Base-by-base conservation (phyloP, 2,329 filamentous ascomycete species). In the Phialophora verrucosa region DNA sequence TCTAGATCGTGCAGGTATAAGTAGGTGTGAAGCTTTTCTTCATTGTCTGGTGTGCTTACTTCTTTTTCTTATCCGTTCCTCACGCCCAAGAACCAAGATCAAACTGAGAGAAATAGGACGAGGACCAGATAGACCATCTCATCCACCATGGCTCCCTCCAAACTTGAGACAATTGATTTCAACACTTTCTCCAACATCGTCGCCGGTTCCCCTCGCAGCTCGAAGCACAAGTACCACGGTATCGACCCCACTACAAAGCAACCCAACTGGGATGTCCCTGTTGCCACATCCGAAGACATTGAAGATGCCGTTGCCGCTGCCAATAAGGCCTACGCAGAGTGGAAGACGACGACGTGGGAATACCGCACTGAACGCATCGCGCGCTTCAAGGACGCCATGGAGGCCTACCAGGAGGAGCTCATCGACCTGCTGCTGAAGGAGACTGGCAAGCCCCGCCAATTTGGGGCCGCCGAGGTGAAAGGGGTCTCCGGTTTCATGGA, bases 221-320 rank as follows among this genome's bases (percentile, higher is more conserved):
- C 76, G 57, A 69, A 76, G 27, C 72, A 74, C 4, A 74, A 72
- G 1, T 75, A 80, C 67, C 75, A 78, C 31, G 79, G 80, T 25
- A 75, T 78, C 65, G 80, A 84, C 70, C 82, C 82, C 7, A 78
- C 81, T 57, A 83, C 79, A 25, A 80, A 80, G 62, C 75, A 81
- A 57, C 71, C 73, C 11, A 77, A 83, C 55, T 82, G 80, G 75
- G 77, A 82, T 5, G 81, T 80, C 12, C 84, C 84, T 6, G 71
- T 81, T 14, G 79, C 81, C 3, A 76, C 77, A 1, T 60, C 75
- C 3, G 67, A 76, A 17, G 81, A 83, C 71, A 76, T 84, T 6
- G 78, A 84, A 56, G 76, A 80, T 65, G 81, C 82, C 42, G 82
- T 85, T 10, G 69, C 73, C 3, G 79, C 81, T 0, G 83, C 82